Base-by-base conservation (phyloP, 345 rosid species). In the Salix purpurea region DNA sequence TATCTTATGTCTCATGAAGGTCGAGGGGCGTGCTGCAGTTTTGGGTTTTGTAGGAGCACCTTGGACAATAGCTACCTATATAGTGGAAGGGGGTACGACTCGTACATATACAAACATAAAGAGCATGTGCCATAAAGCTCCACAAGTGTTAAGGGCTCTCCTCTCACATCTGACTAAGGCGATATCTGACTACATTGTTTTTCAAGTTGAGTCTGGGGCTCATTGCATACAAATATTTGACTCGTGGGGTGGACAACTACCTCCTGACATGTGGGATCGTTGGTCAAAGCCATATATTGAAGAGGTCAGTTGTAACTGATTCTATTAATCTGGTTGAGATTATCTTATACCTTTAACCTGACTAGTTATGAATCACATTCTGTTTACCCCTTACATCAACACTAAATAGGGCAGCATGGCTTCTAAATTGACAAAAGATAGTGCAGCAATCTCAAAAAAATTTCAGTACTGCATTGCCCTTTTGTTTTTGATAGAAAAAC, bases 221-320 rank as follows among this genome's bases (percentile, higher is more conserved):
- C 92, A 94, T 54, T 94, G 97, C 80, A 90, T 94, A 71, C 97
- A 94, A 83, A 94, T 94, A 82, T 94, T 94, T 71, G 97, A 94
- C 84, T 94, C 97, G 3, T 94, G 98, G 97, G 98, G 97, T 79
- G 97, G 98, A n/a, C 98, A 92, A 74, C 86, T 94, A 48, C 91
- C 97, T 24, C 98, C 97, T 4, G 81, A 87, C 39, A 87, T 94
- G 93, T 92, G 98, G 98, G 95, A 92, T 60, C 60, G 70, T 13
- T 94, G 98, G 98, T 92, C 97, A 21, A 91, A 89, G 83, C 97
- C 97, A 34, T 90, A 90, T 79, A 92, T 94, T 70, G 83, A 84
- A 79, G 91, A 94, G 96, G 97, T 91, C 81, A 77, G 26, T 78
- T 75, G 36, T 21, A 72, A 37, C 50, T 44, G 44, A 44, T 26